Conservation (phyloP, 1,139 yeast species). For the Kurtzmaniella natalensis region DNA sequence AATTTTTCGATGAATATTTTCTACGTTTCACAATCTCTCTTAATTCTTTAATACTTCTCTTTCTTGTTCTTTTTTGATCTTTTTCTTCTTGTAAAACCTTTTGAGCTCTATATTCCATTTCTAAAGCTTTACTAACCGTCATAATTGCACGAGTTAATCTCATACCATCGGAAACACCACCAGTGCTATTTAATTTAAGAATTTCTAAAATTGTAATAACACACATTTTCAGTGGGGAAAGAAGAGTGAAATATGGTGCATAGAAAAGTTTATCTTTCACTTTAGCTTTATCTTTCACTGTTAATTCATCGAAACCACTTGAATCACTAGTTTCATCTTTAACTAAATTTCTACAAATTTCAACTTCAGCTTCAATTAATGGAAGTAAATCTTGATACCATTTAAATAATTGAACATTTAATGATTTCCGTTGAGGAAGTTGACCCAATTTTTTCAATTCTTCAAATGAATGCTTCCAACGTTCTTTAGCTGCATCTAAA, state of each 20-base stretch:
- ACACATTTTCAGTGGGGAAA: conserved; percentile 76
- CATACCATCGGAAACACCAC: conserved; percentile 81
- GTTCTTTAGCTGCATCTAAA: conserved; percentile 77
- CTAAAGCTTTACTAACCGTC: conserved; percentile 80
- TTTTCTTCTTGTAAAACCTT: conserved; percentile 56
- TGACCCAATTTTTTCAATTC: conserved; percentile 64
- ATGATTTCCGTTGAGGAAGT: conserved; percentile 48
- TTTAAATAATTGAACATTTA: conserved; percentile 73
- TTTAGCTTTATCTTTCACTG: conserved; percentile 28
- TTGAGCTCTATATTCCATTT: conserved; percentile 75
- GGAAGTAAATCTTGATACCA: conserved; percentile 76
- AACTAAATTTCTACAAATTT: conserved; percentile 39
- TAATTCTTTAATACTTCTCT: conserved; percentile 37
- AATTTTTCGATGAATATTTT: conserved; percentile 18
- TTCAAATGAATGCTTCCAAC: conserved; percentile 84
- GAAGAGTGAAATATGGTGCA: conserved; percentile 72
- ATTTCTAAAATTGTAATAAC: conserved; percentile 82
- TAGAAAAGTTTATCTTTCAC: conserved; percentile 56
- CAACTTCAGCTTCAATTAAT: conserved; percentile 60
- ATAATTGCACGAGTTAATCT: conserved; percentile 79
- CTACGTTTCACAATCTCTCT: conserved; percentile 26
- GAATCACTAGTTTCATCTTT: conserved; percentile 18
- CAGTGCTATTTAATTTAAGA: conserved; percentile 67
- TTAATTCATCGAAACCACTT: conserved; percentile 13
- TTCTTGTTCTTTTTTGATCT: conserved; percentile 25